These are phyloP conservation scores for Erigeron canadensis DNA, from an alignment of 129 eudicot species.

Conservation along the genomic window DNA sequence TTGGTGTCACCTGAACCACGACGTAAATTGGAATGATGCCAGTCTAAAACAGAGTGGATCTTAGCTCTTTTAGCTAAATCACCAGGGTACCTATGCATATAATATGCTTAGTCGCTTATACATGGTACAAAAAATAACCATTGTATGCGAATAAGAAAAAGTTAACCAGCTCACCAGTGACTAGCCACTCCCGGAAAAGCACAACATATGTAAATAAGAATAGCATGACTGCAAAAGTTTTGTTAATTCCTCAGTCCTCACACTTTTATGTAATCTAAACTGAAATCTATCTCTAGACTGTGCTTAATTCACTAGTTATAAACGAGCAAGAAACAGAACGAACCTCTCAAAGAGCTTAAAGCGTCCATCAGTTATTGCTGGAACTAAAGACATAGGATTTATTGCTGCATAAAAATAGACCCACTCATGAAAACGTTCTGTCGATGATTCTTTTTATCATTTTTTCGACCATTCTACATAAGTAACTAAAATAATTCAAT, in stretches of 20 bases:
- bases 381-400: slow-evolving; percentile 71
- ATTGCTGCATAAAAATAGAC: slow-evolving; percentile 47
- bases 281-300: neutral
- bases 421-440: neutral
- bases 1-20: slow-evolving; percentile 60
- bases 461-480: neutral
- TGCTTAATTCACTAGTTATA: neutral
- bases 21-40: slow-evolving; percentile 87
- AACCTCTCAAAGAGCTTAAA: slow-evolving; percentile 84
- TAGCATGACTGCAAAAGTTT: slow-evolving; percentile 73
- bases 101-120: neutral
- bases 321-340: neutral
- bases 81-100: slow-evolving; percentile 71
- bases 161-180: slow-evolving; percentile 61
- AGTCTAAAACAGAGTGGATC: slow-evolving; percentile 79
- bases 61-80: slow-evolving; percentile 65
- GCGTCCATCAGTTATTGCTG: slow-evolving; percentile 71
- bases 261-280: neutral
- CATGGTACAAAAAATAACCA: neutral
- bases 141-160: neutral
- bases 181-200: slow-evolving; percentile 73
- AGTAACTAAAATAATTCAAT: too few relatives aligned
- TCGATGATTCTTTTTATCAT: neutral
- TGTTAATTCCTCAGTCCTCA: neutral
- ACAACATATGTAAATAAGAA: slow-evolving; percentile 60